Evolutionary conservation across 306 rosid genomes (phyloP), one percentile per base, ranked within the genome.

Genomic region (Carpinus viminea): DNA sequence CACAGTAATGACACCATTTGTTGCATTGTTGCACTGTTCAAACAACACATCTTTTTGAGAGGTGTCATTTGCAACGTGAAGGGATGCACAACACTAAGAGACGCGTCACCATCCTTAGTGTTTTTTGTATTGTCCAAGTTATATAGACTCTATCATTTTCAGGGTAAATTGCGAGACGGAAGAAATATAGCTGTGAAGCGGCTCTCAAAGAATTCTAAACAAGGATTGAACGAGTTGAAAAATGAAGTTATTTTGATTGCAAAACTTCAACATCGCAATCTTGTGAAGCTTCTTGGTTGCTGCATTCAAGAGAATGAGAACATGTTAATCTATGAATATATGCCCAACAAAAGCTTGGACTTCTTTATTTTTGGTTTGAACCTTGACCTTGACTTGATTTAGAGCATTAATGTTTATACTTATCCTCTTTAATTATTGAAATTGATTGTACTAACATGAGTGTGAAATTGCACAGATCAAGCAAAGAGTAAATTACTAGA

Each of bases 131-230:
- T 21, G 24, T 59, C 65, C 7, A 59, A 59, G 24, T 21, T 8
- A 20, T 5, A 4, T 12, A 3, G 16, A 59, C 12, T 1, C 12
- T 59, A 12, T 74, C 68, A 64, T 55, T 77, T 54, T 50, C 81
- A 92, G 95, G 97, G 94, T 57, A 84, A 50, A n/a, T 81, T 92
- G 16, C 31, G 20, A 66, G 75, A 83, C 69, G 88, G 86, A 12
- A 78, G 82, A 74, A 87, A 87, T 48, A 74, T 88, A 53, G 97
- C 97, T 1, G 97, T 90, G 45, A 92, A 92, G 79, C 69, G 93
- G 38, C 91, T 90, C 45, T 78, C 90, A 56, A 80, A 62, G 18
- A 62, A 77, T 15, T 87, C 93, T 2, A 85, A 88, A 48, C 97
- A 92, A 85, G 93, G 93, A 47, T 31, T 78, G 0, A 50, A 82